phyloP scores from a whole-genome alignment of 108 stramenopile genomes.

The Nitzschia putrida region DNA sequence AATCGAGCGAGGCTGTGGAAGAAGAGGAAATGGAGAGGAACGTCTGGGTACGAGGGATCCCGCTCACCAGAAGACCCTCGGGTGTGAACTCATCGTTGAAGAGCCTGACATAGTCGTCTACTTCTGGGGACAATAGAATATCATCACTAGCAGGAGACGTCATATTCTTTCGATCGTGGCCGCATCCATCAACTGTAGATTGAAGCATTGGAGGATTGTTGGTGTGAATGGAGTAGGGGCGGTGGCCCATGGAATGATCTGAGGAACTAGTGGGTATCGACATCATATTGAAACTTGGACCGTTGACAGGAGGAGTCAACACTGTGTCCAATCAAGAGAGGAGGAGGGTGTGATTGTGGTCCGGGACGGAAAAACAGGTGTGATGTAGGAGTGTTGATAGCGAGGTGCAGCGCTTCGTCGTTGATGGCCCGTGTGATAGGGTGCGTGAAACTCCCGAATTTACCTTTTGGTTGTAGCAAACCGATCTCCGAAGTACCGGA shows the following conservation, averaged over 20 bases:
- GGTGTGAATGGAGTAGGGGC: neutral
- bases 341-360: no score
- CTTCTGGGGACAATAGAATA: neutral
- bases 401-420: no score
- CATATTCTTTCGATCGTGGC: neutral
- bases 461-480: no score
- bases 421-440: no score
- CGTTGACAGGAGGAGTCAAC: no score
- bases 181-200: neutral
- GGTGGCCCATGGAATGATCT: neutral
- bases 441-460: no score
- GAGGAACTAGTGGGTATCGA: slow-evolving; percentile 1
- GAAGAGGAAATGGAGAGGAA: slow-evolving; percentile 10
- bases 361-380: no score
- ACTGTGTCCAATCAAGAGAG: no score
- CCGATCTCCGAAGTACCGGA: no score
- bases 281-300: neutral
- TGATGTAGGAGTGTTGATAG: no score
- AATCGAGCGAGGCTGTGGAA: slow-evolving; percentile 9
- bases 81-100: neutral
- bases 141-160: neutral
- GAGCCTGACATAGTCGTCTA: neutral
- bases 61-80: neutral
- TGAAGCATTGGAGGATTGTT: neutral
- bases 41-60: slow-evolving; percentile 10